phyloP scores from a whole-genome alignment of 2,329 filamentous ascomycete genomes.

The Exophiala oligosperma region DNA sequence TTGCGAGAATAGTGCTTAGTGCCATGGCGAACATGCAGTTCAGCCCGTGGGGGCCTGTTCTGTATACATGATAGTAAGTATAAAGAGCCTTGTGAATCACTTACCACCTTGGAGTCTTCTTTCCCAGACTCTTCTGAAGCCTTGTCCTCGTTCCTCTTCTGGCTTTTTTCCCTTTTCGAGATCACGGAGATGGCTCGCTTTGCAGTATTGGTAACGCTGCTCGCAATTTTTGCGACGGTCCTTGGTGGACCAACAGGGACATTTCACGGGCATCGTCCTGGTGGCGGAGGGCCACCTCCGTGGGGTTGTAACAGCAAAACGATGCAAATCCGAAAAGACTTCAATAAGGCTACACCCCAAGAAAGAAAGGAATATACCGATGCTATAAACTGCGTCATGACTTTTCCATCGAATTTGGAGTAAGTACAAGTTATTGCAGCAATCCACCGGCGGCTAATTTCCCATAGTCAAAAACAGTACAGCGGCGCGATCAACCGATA shows the following conservation, averaged over 20 bases:
- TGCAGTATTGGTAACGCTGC: background rate
- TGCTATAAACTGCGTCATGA: slow-evolving; percentile 41
- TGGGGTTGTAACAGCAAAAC: slow-evolving; percentile 20
- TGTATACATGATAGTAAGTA: background rate
- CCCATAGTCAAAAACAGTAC: slow-evolving; percentile 24
- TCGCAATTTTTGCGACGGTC: background rate
- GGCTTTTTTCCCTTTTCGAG: background rate
- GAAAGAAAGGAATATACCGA: slow-evolving; percentile 37
- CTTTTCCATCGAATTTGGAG: slow-evolving; percentile 35
- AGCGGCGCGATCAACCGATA: slow-evolving; percentile 37
- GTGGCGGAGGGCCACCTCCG: background rate
- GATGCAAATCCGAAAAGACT: slow-evolving; percentile 28
- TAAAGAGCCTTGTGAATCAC: background rate
- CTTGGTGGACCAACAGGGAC: background rate
- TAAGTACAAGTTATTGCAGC: background rate
- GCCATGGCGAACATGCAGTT: too few species aligned
- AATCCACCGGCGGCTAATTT: background rate
- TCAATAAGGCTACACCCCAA: slow-evolving; percentile 22
- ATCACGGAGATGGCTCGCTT: background rate
- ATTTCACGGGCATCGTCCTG: background rate
- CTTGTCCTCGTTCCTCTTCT: background rate
- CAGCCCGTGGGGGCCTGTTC: background rate
- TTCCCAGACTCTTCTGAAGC: background rate
- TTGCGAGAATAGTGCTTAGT: background rate
- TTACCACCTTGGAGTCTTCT: background rate